Conservation (phyloP, 768 basidiomycete genomes). For the Filobasidium floriforme region DNA sequence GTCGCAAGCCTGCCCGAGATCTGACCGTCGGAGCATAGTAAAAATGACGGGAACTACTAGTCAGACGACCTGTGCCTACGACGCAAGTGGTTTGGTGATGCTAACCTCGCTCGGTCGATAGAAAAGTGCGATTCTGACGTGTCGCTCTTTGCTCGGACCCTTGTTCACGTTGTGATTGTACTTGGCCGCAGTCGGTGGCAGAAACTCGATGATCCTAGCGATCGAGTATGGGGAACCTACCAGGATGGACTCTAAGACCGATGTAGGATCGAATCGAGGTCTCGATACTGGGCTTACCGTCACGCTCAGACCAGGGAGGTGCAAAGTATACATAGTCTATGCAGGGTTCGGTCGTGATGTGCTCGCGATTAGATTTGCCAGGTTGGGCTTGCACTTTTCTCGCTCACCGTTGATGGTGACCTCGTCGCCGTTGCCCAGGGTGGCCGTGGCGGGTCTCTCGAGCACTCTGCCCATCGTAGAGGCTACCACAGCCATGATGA, state of each 20-base stretch:
- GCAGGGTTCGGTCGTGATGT: conserved; percentile 1
- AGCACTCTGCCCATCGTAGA: neutral
- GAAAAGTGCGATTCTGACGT: conserved; percentile 90
- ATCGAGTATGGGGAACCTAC: conserved; percentile 76
- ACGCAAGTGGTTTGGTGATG: neutral
- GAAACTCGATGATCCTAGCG: conserved; percentile 92
- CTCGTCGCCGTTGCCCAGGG: conserved; percentile 36
- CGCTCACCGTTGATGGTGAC: conserved; percentile 36
- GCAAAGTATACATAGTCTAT: conserved; percentile 98
- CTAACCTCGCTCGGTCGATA: conserved; percentile 78
- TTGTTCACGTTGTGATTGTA: conserved; percentile 33
- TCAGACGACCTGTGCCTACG: conserved; percentile 2
- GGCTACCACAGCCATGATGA: neutral
- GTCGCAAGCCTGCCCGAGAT: conserved; percentile 83
- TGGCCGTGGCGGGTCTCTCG: conserved; percentile 3
- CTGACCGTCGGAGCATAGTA: conserved; percentile 28
- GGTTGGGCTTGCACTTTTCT: conserved; percentile 6
- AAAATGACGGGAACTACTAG: neutral
- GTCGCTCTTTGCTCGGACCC: conserved; percentile 28
- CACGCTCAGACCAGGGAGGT: conserved; percentile 80
- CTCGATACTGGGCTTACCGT: conserved; percentile 50
- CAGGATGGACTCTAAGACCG: neutral
- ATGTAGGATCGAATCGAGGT: neutral
- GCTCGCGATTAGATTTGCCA: conserved; percentile 8
- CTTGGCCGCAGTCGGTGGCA: conserved; percentile 66